Conservation (phyloP, 441 rosid species). For the Pelargonium myrrhifolium region DNA sequence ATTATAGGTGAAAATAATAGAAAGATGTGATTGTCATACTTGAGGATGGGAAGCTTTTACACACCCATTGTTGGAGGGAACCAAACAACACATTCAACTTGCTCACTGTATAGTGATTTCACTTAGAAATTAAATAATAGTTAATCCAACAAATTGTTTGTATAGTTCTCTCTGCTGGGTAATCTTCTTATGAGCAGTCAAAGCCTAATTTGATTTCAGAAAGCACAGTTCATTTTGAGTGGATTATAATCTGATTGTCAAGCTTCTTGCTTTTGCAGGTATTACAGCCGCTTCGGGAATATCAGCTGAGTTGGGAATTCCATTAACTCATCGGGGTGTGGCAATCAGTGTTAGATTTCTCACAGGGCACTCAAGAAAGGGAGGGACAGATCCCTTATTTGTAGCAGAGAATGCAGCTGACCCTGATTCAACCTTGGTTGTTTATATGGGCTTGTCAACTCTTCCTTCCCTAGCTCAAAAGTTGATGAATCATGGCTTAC, state of each 20-base stretch:
- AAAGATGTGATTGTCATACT: too few species aligned
- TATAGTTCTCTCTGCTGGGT: too few species aligned
- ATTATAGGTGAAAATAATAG: too few species aligned
- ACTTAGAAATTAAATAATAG: background rate
- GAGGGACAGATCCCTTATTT: constrained; percentile 75
- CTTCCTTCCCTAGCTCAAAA: constrained; percentile 75
- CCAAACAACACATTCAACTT: background rate
- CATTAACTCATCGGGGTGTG: constrained; percentile 76
- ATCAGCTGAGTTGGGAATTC: constrained; percentile 78
- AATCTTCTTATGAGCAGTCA: background rate
- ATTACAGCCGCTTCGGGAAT: constrained; percentile 96
- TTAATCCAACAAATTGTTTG: background rate
- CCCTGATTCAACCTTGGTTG: constrained; percentile 80
- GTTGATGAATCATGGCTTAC: constrained; percentile 77
- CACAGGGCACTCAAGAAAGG: constrained; percentile 85
- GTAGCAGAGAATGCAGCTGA: constrained; percentile 93
- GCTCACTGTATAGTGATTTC: background rate
- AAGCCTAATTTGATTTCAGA: background rate
- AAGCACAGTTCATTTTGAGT: background rate
- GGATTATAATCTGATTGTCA: constrained; percentile 2
- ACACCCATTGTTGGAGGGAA: background rate
- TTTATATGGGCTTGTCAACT: constrained; percentile 89
- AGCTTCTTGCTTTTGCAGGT: constrained; percentile 37
- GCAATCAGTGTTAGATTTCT: constrained; percentile 84
- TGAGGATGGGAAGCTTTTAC: too few species aligned